These are phyloP conservation scores for Thelonectria olida DNA, from an alignment of 2,329 filamentous ascomycete species.

Conservation along the genomic window DNA sequence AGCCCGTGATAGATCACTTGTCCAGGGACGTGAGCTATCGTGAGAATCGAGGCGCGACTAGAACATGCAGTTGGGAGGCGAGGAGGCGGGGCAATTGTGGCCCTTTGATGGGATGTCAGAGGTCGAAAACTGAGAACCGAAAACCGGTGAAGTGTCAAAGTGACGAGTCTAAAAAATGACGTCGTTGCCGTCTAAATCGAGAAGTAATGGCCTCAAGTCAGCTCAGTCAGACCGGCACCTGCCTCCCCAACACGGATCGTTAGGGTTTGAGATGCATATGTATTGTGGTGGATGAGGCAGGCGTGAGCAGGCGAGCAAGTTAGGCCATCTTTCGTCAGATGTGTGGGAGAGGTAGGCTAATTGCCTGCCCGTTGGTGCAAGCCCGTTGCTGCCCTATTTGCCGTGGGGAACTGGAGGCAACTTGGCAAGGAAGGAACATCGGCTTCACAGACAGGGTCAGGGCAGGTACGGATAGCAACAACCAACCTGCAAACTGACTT, in stretches of 20 bases:
- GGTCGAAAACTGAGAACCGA: too few relatives aligned
- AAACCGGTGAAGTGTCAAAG: neutral
- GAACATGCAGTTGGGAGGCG: neutral
- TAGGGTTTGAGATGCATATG: neutral
- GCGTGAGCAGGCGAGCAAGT: neutral
- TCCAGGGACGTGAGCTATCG: neutral
- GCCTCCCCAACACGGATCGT: neutral
- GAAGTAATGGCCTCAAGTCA: neutral
- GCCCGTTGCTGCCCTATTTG: too few relatives aligned
- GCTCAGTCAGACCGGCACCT: neutral
- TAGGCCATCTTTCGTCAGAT: neutral
- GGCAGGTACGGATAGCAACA: neutral
- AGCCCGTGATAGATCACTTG: neutral
- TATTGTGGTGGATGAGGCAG: neutral
- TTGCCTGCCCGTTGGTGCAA: neutral
- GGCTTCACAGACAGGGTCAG: neutral
- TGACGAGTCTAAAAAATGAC: too few relatives aligned
- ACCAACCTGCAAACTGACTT: neutral
- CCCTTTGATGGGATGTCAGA: conserved; percentile 2
- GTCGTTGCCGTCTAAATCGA: neutral
- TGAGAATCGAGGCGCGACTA: neutral
- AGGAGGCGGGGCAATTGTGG: conserved; percentile 7
- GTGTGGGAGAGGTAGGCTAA: neutral
- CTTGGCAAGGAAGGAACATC: too few relatives aligned
- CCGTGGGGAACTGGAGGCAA: too few relatives aligned